Percentiles rank a stretch among this genome's conserved stretches.
phyloP scores from a whole-genome alignment of 2,329 filamentous ascomycete genomes.

The Rhynchosporium agropyri region DNA sequence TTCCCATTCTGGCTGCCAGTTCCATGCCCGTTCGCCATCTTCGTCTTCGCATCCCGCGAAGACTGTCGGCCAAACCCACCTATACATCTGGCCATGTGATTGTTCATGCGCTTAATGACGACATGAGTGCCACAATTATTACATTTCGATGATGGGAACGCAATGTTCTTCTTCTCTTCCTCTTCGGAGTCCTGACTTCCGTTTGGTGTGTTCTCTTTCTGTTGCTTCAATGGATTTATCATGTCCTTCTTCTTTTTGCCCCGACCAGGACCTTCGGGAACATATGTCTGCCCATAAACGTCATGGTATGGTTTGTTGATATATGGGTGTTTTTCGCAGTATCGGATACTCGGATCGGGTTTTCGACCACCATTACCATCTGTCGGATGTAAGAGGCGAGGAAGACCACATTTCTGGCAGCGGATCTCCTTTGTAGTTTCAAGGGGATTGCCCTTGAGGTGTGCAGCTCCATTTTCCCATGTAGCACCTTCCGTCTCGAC shows the following conservation, averaged over 20 bases:
- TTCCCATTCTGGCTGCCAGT: conserved; percentile 54
- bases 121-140: conserved; percentile 69
- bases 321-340: conserved; percentile 80
- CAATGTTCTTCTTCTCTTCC: conserved; percentile 61
- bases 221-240: conserved; percentile 50
- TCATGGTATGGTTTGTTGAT: conserved; percentile 76
- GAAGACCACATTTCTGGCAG: conserved; percentile 74
- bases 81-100: conserved; percentile 70
- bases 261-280: conserved; percentile 71
- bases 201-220: conserved; percentile 44
- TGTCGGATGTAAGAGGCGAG: conserved; percentile 71
- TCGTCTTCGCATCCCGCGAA: conserved; percentile 62
- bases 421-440: conserved; percentile 71
- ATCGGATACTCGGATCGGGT: conserved; percentile 68
- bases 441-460: conserved; percentile 72
- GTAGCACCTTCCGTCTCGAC: conserved; percentile 69
- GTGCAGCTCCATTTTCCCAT: conserved; percentile 70
- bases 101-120: conserved; percentile 65
- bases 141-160: conserved; percentile 67
- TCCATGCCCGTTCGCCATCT: conserved; percentile 60
- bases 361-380: conserved; percentile 68
- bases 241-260: conserved; percentile 83
- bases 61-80: conserved; percentile 66
- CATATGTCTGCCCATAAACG: conserved; percentile 82
- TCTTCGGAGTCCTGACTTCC: conserved; percentile 52